Evolutionary conservation across 148 eudicot genomes (phyloP).

Genomic region (Cornus florida): DNA sequence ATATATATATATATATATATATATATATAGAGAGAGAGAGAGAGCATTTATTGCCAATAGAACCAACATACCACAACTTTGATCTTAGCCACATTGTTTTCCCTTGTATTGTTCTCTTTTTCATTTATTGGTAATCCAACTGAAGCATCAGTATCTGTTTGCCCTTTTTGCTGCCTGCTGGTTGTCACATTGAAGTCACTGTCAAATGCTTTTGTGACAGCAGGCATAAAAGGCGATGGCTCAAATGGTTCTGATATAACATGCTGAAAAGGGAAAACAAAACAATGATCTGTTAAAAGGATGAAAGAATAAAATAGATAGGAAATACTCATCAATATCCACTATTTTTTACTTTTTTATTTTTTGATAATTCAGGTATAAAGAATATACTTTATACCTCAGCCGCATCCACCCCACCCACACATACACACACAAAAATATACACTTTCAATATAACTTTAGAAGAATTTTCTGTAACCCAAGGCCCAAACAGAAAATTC

Average conservation of each 20-base stretch:
- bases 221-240: slow-evolving; percentile 85
- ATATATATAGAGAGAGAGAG: background rate
- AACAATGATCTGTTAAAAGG: slow-evolving; percentile 1
- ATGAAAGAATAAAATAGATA: background rate
- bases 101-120: slow-evolving; percentile 70
- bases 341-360: background rate
- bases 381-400: background rate
- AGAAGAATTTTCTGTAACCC: background rate
- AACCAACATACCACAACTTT: slow-evolving; percentile 87
- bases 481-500: background rate
- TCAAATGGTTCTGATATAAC: slow-evolving; percentile 90
- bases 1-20: no score
- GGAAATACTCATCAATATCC: background rate
- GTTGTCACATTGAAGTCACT: slow-evolving; percentile 43
- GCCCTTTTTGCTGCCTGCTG: slow-evolving; percentile 54
- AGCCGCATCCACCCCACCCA: background rate
- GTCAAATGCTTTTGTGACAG: slow-evolving; percentile 50
- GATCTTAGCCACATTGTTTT: slow-evolving; percentile 90
- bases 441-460: background rate
- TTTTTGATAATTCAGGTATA: no score
- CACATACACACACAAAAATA: background rate
- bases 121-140: slow-evolving; percentile 40
- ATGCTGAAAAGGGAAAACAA: slow-evolving; percentile 51
- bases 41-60: background rate
- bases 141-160: slow-evolving; percentile 59